phyloP scores from a whole-genome alignment of 1,139 yeast genomes.

The Diutina sp. region DNA sequence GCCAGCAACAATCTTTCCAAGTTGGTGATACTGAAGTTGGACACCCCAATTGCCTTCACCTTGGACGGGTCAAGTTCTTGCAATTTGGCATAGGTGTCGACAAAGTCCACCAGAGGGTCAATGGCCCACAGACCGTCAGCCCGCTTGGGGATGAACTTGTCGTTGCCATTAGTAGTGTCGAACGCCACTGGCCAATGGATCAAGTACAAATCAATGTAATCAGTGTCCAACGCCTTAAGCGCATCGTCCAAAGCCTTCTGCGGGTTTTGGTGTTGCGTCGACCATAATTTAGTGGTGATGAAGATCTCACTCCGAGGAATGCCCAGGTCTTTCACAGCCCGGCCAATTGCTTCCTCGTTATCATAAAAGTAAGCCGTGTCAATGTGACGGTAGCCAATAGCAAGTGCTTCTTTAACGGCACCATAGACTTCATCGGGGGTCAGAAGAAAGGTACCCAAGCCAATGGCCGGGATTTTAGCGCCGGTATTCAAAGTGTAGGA shows the following conservation, averaged over 20 bases:
- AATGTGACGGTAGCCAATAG: constrained; percentile 65
- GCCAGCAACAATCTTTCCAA: not conserved
- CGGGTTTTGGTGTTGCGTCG: constrained; percentile 49
- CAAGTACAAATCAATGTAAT: constrained; percentile 72
- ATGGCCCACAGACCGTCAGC: not conserved
- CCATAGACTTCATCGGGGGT: constrained; percentile 44
- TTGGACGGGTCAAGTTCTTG: constrained; percentile 5
- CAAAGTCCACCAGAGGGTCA: constrained; percentile 1
- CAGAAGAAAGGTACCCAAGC: constrained; percentile 75
- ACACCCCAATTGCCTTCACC: not conserved
- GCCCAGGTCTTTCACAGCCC: constrained; percentile 49
- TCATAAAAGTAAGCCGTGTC: constrained; percentile 64
- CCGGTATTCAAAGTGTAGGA: constrained; percentile 44
- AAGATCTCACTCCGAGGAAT: constrained; percentile 61
- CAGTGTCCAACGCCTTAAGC: constrained; percentile 54
- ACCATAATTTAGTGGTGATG: constrained; percentile 74
- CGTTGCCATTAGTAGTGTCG: constrained; percentile 18
- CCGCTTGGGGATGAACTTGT: not conserved
- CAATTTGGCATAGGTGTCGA: constrained; percentile 7
- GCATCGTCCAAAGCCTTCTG: constrained; percentile 49
- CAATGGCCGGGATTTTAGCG: constrained; percentile 50
- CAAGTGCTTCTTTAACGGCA: constrained; percentile 51
- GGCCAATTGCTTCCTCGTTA: constrained; percentile 60
- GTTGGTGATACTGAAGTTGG: not conserved
- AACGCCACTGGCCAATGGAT: constrained; percentile 68